Conservation (phyloP, 768 basidiomycete species). For the Hysterangium stoloniferum region DNA sequence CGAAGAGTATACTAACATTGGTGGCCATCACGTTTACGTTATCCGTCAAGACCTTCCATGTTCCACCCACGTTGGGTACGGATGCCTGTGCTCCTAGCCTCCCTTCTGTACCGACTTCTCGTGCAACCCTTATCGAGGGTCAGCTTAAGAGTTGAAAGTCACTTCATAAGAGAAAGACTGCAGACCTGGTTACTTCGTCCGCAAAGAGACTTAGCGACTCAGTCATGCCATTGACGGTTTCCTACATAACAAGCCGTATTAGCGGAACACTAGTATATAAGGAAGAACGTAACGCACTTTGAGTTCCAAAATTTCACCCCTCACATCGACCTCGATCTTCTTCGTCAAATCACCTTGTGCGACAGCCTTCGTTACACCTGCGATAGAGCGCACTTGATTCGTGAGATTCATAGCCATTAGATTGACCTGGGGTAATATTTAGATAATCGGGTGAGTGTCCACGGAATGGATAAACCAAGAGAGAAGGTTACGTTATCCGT, state of each 20-base stretch:
- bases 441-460: not conserved
- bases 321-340: slow-evolving; percentile 86
- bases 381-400: slow-evolving; percentile 87
- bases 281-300: slow-evolving; percentile 20
- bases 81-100: slow-evolving; percentile 89
- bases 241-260: slow-evolving; percentile 42
- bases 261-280: not conserved
- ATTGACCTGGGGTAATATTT: slow-evolving; percentile 5
- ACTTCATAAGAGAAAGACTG: not conserved
- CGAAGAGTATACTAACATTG: slow-evolving; percentile 47
- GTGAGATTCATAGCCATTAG: slow-evolving; percentile 70
- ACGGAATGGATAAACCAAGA: not conserved
- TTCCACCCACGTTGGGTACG: slow-evolving; percentile 91
- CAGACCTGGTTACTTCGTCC: slow-evolving; percentile 52
- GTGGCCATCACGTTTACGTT: slow-evolving; percentile 95
- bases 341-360: slow-evolving; percentile 89
- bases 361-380: slow-evolving; percentile 92
- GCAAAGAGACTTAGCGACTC: slow-evolving; percentile 79
- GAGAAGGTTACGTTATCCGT: slow-evolving; percentile 83
- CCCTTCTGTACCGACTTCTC: slow-evolving; percentile 97
- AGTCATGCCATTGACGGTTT: slow-evolving; percentile 96
- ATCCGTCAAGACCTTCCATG: slow-evolving; percentile 94
- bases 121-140: slow-evolving; percentile 54
- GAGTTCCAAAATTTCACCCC: slow-evolving; percentile 82
- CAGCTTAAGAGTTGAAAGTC: not conserved